Base-by-base conservation (phyloP, 257 asterid genomes). In the Solanum acaule region DNA sequence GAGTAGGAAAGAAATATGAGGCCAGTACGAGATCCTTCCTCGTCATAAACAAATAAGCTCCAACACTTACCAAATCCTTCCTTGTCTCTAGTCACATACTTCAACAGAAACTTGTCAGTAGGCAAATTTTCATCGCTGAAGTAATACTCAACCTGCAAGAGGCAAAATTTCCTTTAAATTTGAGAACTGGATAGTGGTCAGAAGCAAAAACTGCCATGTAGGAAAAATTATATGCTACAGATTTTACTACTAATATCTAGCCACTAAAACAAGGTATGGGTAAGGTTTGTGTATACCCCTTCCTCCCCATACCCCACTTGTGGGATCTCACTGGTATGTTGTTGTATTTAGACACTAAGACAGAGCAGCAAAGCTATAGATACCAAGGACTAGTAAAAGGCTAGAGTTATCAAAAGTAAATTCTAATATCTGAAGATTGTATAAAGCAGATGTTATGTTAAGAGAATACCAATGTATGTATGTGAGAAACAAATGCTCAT, bases 61-160 rank as follows among this genome's bases (percentile, higher is more conserved):
- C 44, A 84, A 33, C 49, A 89, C 96, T 93, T 89, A 97, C 99
- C 99, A 90, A 72, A 97, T 72, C 99, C 99, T 77, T 94, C 96
- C 11, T 68, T 89, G 89, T 95, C 93, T 86, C 89, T 93, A 34
- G 91, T 87, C 83, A 94, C 92, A 89, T 92, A 92, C 59, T 93
- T 94, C 94, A 97, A 67, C 90, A 97, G 71, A 92, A 93, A 95
- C 91, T 96, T 94, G 93, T 97, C 99, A 14, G 93, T 90, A 16
- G 95, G 93, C 92, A 97, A 88, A 75, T 97, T 96, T 91, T 95
- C 99, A 85, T 97, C 99, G 86, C 99, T 93, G 92, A 97, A 95
- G 93, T 97, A 97, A 91, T 95, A 97, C 91, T 97, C 99, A 79
- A 92, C 99, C 99, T 97, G 94, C 88, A 93, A 87, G 86, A 73